phyloP scores from a whole-genome alignment of 129 eudicot genomes.

The Pseudognaphalium luteoalbum region DNA sequence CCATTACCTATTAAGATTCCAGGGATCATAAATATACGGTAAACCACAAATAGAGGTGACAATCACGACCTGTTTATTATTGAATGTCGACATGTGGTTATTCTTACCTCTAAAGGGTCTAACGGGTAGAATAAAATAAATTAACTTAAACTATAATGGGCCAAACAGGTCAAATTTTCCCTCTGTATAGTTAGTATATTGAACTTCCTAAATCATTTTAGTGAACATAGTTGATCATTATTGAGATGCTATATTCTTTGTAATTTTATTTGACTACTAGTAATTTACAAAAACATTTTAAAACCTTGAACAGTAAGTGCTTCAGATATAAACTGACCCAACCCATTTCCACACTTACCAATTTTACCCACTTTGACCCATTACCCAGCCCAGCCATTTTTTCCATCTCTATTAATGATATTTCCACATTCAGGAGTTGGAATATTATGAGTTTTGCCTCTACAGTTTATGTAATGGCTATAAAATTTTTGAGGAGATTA shows the following conservation, averaged over 20 bases:
- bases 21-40: not conserved
- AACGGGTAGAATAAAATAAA: too few relatives aligned
- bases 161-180: too few relatives aligned
- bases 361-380: not conserved
- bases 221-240: not conserved
- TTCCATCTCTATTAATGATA: not conserved
- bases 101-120: not conserved
- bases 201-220: not conserved
- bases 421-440: not conserved
- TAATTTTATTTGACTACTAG: not conserved
- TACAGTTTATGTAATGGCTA: conserved; percentile 11
- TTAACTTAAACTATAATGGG: too few relatives aligned
- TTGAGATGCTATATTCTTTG: not conserved
- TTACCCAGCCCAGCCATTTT: not conserved
- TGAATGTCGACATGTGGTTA: not conserved
- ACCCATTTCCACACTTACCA: not conserved
- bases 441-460: not conserved
- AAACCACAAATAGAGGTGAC: not conserved
- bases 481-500: conserved; percentile 27
- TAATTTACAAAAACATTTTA: too few relatives aligned
- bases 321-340: not conserved
- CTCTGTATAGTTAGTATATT: too few relatives aligned
- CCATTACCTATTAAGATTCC: conserved; percentile 59
- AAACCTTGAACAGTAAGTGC: too few relatives aligned
- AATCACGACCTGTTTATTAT: not conserved